Evolutionary conservation across 192 early-diverging fungal species (phyloP), one percentile per base, ranked within the genome.

Genomic region (Diversispora eburnea): DNA sequence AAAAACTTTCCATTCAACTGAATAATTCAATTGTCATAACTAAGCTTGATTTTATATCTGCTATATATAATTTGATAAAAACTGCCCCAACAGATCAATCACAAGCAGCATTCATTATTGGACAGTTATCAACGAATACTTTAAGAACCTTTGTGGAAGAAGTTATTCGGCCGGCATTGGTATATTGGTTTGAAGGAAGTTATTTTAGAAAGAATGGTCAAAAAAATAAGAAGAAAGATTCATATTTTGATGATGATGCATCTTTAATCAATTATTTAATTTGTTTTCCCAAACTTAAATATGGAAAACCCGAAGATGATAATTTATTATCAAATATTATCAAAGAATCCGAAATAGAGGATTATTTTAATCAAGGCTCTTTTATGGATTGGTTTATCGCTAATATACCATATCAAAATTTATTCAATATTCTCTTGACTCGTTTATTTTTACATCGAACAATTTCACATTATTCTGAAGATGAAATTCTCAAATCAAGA

Each of bases 301-400:
- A 52, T 47, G 17, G 19, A 20, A 43, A 72, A 42, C 19, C 58
- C 3, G 70, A 72, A 60, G 57, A 72, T 25, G n/a, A 46, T 20
- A 19, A 58, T 45, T 8, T 39, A 19, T 25, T 43, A 41, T 8
- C 51, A 12, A 20, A 60, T 41, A 46, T 72, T 22, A 22, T 72
- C 45, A 60, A 72, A 60, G 57, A 43, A 47, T 5, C 20, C 7
- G 10, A 25, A 10, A 25, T 48, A 15, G 57, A 59, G 7, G 55
- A 43, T 8, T 47, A 59, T 60, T 72, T 72, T 60, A 22, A 42
- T 59, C 20, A 47, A 25, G 43, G 13, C 3, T n/a, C 3, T 7
- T 72, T 60, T 39, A 60, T 60, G 19, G 42, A 72, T 47, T 72
- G 70, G 70, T 72, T 60, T 41, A 72, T 4, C n/a, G 59, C 58